Evolutionary conservation across 2,329 filamentous ascomycete species (phyloP), one percentile per base, ranked within the genome.

Genomic region (Metarhizium humberi): DNA sequence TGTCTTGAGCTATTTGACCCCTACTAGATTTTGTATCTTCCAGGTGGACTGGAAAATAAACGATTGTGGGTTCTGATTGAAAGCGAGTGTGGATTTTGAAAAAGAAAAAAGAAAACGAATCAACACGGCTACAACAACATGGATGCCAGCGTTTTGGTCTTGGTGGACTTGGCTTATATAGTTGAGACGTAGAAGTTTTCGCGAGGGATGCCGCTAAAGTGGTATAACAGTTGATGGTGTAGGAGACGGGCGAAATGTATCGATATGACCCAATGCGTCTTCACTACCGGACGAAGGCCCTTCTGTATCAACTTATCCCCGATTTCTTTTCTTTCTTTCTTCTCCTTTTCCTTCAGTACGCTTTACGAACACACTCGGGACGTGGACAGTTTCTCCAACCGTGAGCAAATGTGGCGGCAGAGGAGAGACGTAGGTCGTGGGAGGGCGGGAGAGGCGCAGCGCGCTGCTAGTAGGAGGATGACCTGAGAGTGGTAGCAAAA

Each of bases 401-500:
- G 45, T 25, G 14, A 48, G 8, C 45, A 10, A 25, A 30, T 47
- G 16, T 30, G 40, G 30, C 42, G 51, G 49, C 46, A 48, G 57
- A 53, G 56, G 32, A 34, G 32, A 34, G 7, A 11, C 10, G 7
- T 11, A 8, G 32, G 10, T 34, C 32, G 32, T 34, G 6, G 32
- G 32, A 34, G 7, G 32, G 32, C 10, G 32, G 50, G 25, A 16
- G 42, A 45, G n/a, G 18, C 42, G 45, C 10, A 48, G 20, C 7
- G 25, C 2, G 3, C 8, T 14, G 30, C 20, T 55, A 57, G 57
- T 58, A 57, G 50, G 58, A 58, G 57, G 54, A 53, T 40, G 57
- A 55, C 55, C 68, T 65, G 66, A 71, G 65, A 66, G 64, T 69
- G 69, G 69, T 71, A 74, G 73, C 69, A 71, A 73, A 75, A 75